Evolutionary conservation across 1,284 basidiomycete species (phyloP), one percentile per base, ranked within the genome.

Genomic region (Testicularia cyperi): DNA sequence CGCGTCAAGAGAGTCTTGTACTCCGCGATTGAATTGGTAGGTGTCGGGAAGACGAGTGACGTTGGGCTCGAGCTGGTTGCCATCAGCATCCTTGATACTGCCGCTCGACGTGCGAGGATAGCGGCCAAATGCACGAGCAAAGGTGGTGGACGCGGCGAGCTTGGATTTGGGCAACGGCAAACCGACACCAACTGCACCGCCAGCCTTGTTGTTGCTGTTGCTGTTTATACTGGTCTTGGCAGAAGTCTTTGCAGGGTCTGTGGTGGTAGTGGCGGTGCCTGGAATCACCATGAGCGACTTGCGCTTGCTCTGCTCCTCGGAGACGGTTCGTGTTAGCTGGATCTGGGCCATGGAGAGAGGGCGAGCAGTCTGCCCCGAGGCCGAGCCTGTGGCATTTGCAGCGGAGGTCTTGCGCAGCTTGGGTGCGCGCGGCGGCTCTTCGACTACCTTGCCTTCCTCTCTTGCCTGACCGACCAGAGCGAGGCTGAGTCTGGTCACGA

Each of bases 31-130:
- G 33, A 63, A 63, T 15, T 53, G 54, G 27, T 63, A 63, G 2
- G 49, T 63, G 22, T 63, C 54, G 10, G 60, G 78, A 44, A 31
- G 71, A 65, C 25, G 77, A 36, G 33, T 77, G 47, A 29, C 55
- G 78, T 74, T 27, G 76, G 73, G 77, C 82, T 81, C 47, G 75
- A n/a, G 28, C 74, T 35, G 61, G n/a, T n/a, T n/a, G n/a, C n/a
- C n/a, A n/a, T n/a, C n/a, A n/a, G n/a, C n/a, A n/a, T n/a, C n/a
- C 38, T 41, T 21, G 22, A 52, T 23, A 16, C 72, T 44, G 31
- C 69, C 28, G 44, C 29, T 29, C 16, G 57, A 61, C 3, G 60
- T 31, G 15, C 45, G 53, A 4, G 49, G 60, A 26, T 60, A 60
- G 13, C 58, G 82, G 24, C 61, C 64, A 31, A 62, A 64, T 8